Evolutionary conservation across 495 filamentous ascomycete genomes (phyloP).

Genomic region (Lentithecium fluviatile): DNA sequence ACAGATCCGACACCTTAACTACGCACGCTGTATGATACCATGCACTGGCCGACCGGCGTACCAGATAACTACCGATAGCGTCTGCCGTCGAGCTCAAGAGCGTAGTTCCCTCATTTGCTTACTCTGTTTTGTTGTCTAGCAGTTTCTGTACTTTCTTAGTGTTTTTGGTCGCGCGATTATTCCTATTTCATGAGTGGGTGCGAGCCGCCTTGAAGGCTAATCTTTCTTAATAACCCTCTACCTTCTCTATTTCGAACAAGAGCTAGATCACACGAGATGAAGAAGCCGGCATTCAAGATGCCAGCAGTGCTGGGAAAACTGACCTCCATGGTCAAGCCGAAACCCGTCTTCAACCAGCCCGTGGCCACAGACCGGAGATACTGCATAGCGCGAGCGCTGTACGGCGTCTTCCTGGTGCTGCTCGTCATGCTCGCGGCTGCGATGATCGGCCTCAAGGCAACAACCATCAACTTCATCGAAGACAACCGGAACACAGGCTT

Average conservation of each 20-base stretch:
- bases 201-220: no score
- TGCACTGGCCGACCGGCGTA: neutral
- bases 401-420: neutral
- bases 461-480: constrained; percentile 27
- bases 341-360: constrained; percentile 31
- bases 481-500: constrained; percentile 27
- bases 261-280: constrained; percentile 2
- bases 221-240: neutral
- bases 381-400: constrained; percentile 12
- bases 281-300: constrained; percentile 20
- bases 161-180: neutral
- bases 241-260: neutral
- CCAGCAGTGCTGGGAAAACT: neutral
- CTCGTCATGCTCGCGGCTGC: constrained; percentile 8
- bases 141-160: neutral
- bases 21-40: constrained; percentile 11
- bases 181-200: neutral
- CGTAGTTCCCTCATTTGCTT: neutral
- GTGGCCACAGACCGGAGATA: constrained; percentile 13
- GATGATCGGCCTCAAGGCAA: constrained; percentile 23
- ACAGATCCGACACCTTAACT: constrained; percentile 8
- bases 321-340: constrained; percentile 8
- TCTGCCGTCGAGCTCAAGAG: neutral
- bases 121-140: no score
- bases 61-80: neutral